Evolutionary conservation across 345 rosid genomes (phyloP).

Genomic region (Xanthoceras sorbifolium): DNA sequence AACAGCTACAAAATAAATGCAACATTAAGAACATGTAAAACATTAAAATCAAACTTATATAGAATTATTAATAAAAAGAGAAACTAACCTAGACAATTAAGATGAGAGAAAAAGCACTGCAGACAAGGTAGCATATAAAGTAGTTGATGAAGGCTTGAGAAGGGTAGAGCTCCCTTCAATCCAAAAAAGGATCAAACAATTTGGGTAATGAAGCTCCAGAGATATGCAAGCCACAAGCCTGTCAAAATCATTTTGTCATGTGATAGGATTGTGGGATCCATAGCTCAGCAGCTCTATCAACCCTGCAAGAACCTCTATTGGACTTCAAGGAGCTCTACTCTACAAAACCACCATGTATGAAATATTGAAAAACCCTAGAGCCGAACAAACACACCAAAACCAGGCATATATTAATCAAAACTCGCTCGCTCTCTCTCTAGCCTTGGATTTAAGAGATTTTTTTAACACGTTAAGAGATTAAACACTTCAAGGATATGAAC

Average conservation of each 20-base stretch:
- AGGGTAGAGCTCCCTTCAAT: conserved; percentile 97
- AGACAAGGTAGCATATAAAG: neutral
- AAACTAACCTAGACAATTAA: too few relatives aligned
- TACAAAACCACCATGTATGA: neutral
- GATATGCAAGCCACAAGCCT: conserved; percentile 88
- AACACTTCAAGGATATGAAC: neutral
- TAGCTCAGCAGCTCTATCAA: conserved; percentile 80
- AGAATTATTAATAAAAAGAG: too few relatives aligned
- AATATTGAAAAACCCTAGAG: too few relatives aligned
- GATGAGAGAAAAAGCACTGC: neutral
- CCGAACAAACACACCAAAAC: neutral
- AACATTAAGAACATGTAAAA: too few relatives aligned
- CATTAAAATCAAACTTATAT: neutral
- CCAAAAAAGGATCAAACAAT: conserved; percentile 66
- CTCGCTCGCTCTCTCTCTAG: neutral
- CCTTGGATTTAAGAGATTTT: neutral
- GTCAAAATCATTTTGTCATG: conserved; percentile 21
- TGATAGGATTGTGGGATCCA: conserved; percentile 78
- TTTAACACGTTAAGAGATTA: neutral
- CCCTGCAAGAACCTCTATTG: conserved; percentile 72
- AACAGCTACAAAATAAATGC: neutral
- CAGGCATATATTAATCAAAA: neutral
- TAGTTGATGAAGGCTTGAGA: neutral
- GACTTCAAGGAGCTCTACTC: conserved; percentile 90
- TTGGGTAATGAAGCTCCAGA: conserved; percentile 65